Base-by-base conservation (phyloP, 2,329 filamentous ascomycete genomes). In the Fusarium sp. region DNA sequence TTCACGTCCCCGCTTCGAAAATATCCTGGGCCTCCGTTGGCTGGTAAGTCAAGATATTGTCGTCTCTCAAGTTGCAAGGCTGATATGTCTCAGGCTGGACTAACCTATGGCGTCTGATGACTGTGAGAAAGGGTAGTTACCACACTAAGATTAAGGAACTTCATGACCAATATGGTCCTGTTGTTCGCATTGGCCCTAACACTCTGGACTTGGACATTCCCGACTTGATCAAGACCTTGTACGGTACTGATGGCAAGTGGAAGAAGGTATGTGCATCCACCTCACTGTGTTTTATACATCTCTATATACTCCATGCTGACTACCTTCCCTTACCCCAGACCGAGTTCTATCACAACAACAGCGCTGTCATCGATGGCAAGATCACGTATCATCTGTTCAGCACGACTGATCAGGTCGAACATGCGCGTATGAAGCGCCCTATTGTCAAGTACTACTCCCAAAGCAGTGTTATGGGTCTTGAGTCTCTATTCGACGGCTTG, bases 161-260 rank as follows among this genome's bases (percentile, higher is more conserved):
- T 6, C 80, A 81, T 48, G 67, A 76, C 7, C 75, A 77, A 54
- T 77, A 81, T 61, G 80, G 80, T 0, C 78, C 79, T 1, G 74
- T 80, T 13, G 78, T 82, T 8, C 77, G 78, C 6, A 76, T 81
- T n/a, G 79, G 74, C 1, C 81, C 80, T 9, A 81, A 81, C 51
- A 60, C 76, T 9, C 55, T 81, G 3, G 76, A 78, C 35, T 58
- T 82, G 2, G 47, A 80, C 53, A 63, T 73, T 3, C 79, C 80
- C 2, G 74, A 76, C n/a, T 55, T 81, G 58, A 74, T 77, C 58
- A 77, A 77, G 51, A 76, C 74, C 0, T 56, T 81, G 14, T 82
- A 80, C 41, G 75, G 72, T 33, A 76, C 73, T 15, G 74, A 78
- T 33, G 71, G 69, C 4, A 73, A 76, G 56, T 79, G 65, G 74